These are phyloP conservation scores for Leccinum broughii DNA, from an alignment of 768 basidiomycete genomes.

Conservation along the genomic window DNA sequence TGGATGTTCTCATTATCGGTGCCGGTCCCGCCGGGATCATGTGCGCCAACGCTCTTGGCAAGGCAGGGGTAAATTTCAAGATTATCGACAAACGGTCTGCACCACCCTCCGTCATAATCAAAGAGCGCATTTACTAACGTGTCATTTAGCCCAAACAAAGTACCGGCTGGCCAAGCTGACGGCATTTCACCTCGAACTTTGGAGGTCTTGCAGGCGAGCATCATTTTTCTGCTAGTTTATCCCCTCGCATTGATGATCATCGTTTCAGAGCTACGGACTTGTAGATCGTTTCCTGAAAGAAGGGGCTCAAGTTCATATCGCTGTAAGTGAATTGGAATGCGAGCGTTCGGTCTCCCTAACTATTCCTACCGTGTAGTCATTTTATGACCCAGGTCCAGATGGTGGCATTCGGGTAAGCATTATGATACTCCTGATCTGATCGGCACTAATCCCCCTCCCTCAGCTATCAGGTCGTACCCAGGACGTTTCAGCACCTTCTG, in stretches of 20 bases:
- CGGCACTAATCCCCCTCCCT: not conserved
- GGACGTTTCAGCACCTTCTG: slow-evolving; percentile 59
- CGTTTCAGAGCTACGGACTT: slow-evolving; percentile 68
- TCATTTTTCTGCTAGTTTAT: not conserved
- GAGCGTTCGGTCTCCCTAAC: not conserved
- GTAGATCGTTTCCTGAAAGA: slow-evolving; percentile 59
- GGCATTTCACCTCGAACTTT: slow-evolving; percentile 29
- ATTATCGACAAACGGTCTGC: slow-evolving; percentile 43
- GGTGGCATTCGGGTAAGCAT: slow-evolving; percentile 59
- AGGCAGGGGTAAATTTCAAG: slow-evolving; percentile 37
- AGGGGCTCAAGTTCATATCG: slow-evolving; percentile 65
- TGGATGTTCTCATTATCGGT: slow-evolving; percentile 45
- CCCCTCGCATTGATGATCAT: not conserved
- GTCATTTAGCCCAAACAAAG: slow-evolving; percentile 13
- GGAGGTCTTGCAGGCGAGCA: slow-evolving; percentile 47
- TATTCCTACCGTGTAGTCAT: slow-evolving; percentile 48
- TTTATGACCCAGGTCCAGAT: slow-evolving; percentile 64
- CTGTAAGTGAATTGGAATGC: slow-evolving; percentile 42
- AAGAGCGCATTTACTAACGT: not conserved
- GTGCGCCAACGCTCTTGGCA: slow-evolving; percentile 43
- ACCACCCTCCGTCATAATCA: not conserved
- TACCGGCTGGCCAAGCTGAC: slow-evolving; percentile 31
- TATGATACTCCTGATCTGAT: not conserved
- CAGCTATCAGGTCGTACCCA: slow-evolving; percentile 63
- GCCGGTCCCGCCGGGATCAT: slow-evolving; percentile 45